Evolutionary conservation across 140 eudicot genomes (phyloP), one percentile per base, ranked within the genome.

Genomic region (Senecio squalidus): DNA sequence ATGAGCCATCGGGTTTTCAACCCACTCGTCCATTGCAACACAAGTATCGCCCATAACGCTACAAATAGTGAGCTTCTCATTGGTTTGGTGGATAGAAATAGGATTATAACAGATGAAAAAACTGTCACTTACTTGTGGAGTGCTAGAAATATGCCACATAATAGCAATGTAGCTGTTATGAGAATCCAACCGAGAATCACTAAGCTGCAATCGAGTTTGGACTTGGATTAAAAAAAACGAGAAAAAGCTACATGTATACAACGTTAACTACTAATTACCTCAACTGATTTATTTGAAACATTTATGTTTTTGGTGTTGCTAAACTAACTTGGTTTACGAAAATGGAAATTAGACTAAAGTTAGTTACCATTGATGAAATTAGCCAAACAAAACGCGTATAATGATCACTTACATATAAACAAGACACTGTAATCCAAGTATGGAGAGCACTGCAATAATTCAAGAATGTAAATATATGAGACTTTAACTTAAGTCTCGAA

Each of bases 11-110:
- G 99, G 96, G 66, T 88, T 82, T 43, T 66, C 63, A 29, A 88
- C 99, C 99, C 99, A 88, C 26, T 88, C 71, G 40, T 88, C 75
- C 96, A 92, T 84, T 14, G 99, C 92, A 15, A 88, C 84, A 53
- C 99, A 92, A 11, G 94, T 88, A 62, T 92, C 99, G 15, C 94
- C 95, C 44, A 73, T 45, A 28, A 76, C 79, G 74, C 99, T 92
- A 14, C 27, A 60, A 11, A 5, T n/a, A n/a, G n/a, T n/a, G n/a
- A n/a, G n/a, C n/a, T n/a, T n/a, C n/a, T n/a, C n/a, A n/a, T n/a
- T n/a, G n/a, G n/a, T n/a, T n/a, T n/a, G n/a, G n/a, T n/a, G n/a
- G n/a, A n/a, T n/a, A n/a, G n/a, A n/a, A n/a, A n/a, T n/a, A n/a
- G n/a, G n/a, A n/a, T 22, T 3, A 27, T 40, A 5, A 38, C n/a